Evolutionary conservation across 345 rosid species (phyloP).

Genomic region (Moringa oleifera): DNA sequence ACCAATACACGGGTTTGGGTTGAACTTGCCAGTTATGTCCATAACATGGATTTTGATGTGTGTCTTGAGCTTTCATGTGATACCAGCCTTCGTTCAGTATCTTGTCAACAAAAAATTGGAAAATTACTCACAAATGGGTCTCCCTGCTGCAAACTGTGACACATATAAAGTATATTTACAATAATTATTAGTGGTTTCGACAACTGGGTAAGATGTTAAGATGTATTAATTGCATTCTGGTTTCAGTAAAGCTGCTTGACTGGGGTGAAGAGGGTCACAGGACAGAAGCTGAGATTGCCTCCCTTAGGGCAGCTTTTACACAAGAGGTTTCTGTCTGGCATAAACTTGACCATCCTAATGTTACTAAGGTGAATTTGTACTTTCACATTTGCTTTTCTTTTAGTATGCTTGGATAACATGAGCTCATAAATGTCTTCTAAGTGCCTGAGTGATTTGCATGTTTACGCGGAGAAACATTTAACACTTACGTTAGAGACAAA

Average conservation of each 20-base stretch:
- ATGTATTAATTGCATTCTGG: slow-evolving; percentile 6
- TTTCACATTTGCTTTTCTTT: background rate
- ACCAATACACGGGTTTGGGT: slow-evolving; percentile 43
- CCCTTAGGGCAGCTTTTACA: slow-evolving; percentile 73
- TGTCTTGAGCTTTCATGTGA: slow-evolving; percentile 51
- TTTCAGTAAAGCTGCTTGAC: slow-evolving; percentile 89
- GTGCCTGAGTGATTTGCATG: background rate
- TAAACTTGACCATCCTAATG: slow-evolving; percentile 95
- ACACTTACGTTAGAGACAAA: background rate
- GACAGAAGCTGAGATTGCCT: slow-evolving; percentile 80
- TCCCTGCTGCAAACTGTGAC: slow-evolving; percentile 11
- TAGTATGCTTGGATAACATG: background rate
- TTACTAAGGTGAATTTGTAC: slow-evolving; percentile 66
- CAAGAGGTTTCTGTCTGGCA: slow-evolving; percentile 99
- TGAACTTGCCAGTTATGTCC: slow-evolving; percentile 32
- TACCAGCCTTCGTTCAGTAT: slow-evolving; percentile 35
- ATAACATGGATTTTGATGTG: slow-evolving; percentile 33
- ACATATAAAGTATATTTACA: background rate
- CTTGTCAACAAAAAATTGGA: slow-evolving; percentile 6
- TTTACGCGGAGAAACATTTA: background rate
- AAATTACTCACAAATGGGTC: background rate
- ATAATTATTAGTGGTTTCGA: background rate
- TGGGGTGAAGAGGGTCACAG: slow-evolving; percentile 99
- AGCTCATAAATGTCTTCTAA: background rate
- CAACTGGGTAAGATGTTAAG: too few species aligned